Percentiles rank a stretch among this genome's conserved stretches.
Evolutionary conservation across 2,329 filamentous ascomycete species (phyloP).

Genomic region (Aspergillus oerlinghausenensis): DNA sequence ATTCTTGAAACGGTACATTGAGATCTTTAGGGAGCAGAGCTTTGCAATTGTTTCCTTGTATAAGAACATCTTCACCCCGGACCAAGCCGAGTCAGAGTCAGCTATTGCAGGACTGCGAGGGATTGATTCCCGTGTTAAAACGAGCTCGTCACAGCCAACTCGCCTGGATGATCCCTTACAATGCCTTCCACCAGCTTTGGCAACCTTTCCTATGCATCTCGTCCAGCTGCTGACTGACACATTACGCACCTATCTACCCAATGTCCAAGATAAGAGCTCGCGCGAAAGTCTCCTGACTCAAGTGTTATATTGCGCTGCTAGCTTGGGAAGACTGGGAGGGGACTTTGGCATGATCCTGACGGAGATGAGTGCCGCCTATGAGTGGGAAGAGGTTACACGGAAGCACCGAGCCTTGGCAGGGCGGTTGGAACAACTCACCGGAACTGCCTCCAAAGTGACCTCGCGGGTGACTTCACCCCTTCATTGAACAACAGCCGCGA

Average conservation of each 20-base stretch:
- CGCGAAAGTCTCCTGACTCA: conserved; percentile 87
- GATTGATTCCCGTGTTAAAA: conserved; percentile 24
- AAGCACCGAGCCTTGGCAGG: conserved; percentile 82
- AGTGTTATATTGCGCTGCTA: conserved; percentile 87
- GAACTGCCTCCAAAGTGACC: conserved; percentile 15
- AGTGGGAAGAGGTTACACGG: conserved; percentile 87
- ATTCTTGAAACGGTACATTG: conserved; percentile 91
- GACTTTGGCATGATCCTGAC: conserved; percentile 90
- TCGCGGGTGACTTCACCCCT: conserved; percentile 14
- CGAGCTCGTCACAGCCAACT: conserved; percentile 17
- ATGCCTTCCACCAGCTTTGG: conserved; percentile 68
- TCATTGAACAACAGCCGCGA: neutral
- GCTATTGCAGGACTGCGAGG: conserved; percentile 23
- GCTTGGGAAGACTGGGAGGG: conserved; percentile 80
- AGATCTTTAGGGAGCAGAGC: conserved; percentile 95
- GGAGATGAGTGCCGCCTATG: conserved; percentile 48
- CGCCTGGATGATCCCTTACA: conserved; percentile 30
- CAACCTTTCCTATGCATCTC: conserved; percentile 80
- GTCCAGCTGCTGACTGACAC: conserved; percentile 76
- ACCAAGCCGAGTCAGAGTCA: conserved; percentile 37
- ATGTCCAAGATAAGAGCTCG: conserved; percentile 71
- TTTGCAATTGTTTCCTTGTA: conserved; percentile 96
- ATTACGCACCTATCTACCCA: conserved; percentile 70
- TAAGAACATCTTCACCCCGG: conserved; percentile 74
- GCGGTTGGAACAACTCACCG: conserved; percentile 46